Base-by-base conservation (phyloP, 2,329 filamentous ascomycete species). In the Colletotrichum theobromicola region DNA sequence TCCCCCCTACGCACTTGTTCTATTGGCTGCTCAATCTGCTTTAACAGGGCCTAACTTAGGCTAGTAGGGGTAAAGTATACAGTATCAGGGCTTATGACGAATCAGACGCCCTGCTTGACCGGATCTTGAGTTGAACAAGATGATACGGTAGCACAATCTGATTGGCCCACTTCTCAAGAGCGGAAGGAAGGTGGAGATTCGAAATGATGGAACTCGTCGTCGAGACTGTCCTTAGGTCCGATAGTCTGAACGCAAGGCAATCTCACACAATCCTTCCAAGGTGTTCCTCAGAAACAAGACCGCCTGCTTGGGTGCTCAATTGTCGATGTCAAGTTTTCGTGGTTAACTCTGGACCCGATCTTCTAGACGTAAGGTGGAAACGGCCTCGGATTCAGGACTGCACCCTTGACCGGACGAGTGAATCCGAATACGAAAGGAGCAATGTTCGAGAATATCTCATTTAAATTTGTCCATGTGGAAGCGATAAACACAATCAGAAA, bases 401-500 rank as follows among this genome's bases (percentile, higher is more conserved):
- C n/a, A n/a, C 42, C 42, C 12, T 50, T 50, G 42, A 21, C 42
- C 42, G 42, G 42, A 10, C 24, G n/a, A 50, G 42, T 50, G 42
- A 50, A 50, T 50, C 42, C 42, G 42, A 50, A 50, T 50, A 50
- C 42, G 42, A 50, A 50, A n/a, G 16, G 1, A 50, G 13, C n/a
- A 50, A 21, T 0, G 13, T 21, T 0, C 10, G 42, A 21, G 42
- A 7, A 4, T 50, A 0, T n/a, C 42, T n/a, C n/a, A 7, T 21
- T 50, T 10, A 21, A 18, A 21, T 13, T 13, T 50, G 10, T 21
- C 4, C 42, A 21, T 50, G 13, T 50, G n/a, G n/a, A 50, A 10
- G n/a, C n/a, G 5, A 21, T 21, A 2, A 13, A 13, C 5, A 4
- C n/a, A 12, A 7, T 50, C 0, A 0, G 10, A 50, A 50, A 50